These are phyloP conservation scores for Colletotrichum euphorbiae DNA, from an alignment of 2,329 filamentous ascomycete genomes.

Conservation along the genomic window DNA sequence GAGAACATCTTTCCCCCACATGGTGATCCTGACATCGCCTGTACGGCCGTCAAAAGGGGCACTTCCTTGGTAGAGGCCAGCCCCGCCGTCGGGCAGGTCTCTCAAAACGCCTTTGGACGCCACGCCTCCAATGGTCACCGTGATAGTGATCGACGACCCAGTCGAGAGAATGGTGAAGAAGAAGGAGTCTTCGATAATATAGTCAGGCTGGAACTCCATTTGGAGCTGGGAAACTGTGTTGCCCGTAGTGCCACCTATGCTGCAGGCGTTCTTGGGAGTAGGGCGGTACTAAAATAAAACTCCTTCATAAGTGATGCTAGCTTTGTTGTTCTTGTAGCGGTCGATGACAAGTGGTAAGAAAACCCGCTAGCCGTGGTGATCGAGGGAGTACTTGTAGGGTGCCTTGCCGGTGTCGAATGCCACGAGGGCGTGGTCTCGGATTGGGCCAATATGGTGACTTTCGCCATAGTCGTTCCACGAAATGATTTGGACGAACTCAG, in stretches of 20 bases:
- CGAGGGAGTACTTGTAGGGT: slow-evolving; percentile 59
- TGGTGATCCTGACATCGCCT: slow-evolving; percentile 49
- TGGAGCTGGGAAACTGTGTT: slow-evolving; percentile 46
- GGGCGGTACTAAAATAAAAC: slow-evolving; percentile 49
- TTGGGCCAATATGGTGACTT: slow-evolving; percentile 64
- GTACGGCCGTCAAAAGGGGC: slow-evolving; percentile 41
- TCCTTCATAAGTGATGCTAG: slow-evolving; percentile 44
- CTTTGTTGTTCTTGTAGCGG: slow-evolving; percentile 57
- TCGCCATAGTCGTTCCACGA: slow-evolving; percentile 64
- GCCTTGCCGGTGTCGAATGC: slow-evolving; percentile 43
- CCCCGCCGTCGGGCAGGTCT: slow-evolving; percentile 23
- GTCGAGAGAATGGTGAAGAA: slow-evolving; percentile 37
- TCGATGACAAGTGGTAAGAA: slow-evolving; percentile 62
- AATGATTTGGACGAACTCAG: slow-evolving; percentile 66
- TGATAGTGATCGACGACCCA: neutral
- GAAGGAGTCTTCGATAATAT: slow-evolving; percentile 40
- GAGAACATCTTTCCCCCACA: slow-evolving; percentile 42
- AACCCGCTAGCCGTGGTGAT: slow-evolving; percentile 61
- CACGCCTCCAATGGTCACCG: slow-evolving; percentile 4
- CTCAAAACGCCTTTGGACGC: neutral
- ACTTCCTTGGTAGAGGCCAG: slow-evolving; percentile 47
- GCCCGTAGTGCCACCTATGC: slow-evolving; percentile 45
- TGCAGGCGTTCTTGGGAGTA: slow-evolving; percentile 42
- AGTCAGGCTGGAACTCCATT: slow-evolving; percentile 39
- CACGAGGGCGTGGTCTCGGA: slow-evolving; percentile 45